Evolutionary conservation across 495 filamentous ascomycete species (phyloP).

Genomic region (Parmelia sp.): DNA sequence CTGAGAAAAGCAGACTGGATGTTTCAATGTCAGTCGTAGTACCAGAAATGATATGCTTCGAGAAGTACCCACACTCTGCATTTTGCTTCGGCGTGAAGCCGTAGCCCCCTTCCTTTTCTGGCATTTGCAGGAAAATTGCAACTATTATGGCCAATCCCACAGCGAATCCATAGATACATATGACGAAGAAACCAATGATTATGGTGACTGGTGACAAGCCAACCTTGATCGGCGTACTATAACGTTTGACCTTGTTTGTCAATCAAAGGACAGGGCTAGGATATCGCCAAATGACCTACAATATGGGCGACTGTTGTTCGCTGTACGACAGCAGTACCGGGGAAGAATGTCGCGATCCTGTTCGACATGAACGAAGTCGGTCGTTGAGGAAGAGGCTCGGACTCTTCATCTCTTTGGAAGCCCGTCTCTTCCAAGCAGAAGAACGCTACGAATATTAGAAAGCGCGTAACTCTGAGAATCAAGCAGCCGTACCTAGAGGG

Average conservation of each 20-base stretch:
- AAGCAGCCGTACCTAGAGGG: not conserved
- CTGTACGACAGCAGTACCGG: constrained; percentile 6
- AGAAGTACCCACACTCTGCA: constrained; percentile 29
- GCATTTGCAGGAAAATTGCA: constrained; percentile 39
- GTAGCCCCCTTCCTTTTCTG: constrained; percentile 41
- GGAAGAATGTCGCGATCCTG: constrained; percentile 14
- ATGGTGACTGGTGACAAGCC: not conserved
- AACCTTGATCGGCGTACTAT: not conserved
- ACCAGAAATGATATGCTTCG: not conserved
- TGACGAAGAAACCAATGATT: not conserved
- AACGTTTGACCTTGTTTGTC: not conserved
- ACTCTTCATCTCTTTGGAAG: constrained; percentile 26
- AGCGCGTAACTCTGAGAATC: not conserved
- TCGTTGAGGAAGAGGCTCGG: not conserved
- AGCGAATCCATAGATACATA: constrained; percentile 9
- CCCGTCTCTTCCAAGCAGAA: constrained; percentile 44
- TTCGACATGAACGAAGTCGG: constrained; percentile 23
- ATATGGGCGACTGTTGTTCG: not conserved
- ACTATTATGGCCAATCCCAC: constrained; percentile 25
- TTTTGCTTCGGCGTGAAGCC: constrained; percentile 43
- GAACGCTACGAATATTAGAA: constrained; percentile 37
- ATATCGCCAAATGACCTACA: not conserved
- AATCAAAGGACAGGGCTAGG: constrained; percentile 19
- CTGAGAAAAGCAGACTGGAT: constrained; percentile 32
- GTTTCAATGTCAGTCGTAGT: not conserved